Conservation (phyloP, 352 stramenopile genomes). For the Pythium myriotylum region DNA sequence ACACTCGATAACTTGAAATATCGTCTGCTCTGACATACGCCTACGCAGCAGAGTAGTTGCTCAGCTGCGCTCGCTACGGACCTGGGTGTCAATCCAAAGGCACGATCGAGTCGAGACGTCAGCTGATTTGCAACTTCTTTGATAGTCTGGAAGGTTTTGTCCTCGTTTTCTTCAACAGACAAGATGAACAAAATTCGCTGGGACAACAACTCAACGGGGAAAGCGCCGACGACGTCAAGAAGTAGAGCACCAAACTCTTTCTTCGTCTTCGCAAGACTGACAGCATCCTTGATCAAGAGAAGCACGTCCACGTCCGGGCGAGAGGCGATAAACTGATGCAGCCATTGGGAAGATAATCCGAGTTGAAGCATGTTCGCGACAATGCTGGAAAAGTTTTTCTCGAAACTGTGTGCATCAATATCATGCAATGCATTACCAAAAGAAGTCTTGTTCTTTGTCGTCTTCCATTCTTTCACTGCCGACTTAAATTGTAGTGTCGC, state of each 20-base stretch:
- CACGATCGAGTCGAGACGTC: background rate
- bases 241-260: constrained; percentile 23
- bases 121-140: constrained; percentile 8
- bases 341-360: constrained; percentile 30
- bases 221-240: constrained; percentile 8
- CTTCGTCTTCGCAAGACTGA: constrained; percentile 20
- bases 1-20: background rate
- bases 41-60: constrained; percentile 10
- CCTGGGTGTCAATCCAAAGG: background rate
- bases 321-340: constrained; percentile 58
- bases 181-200: constrained; percentile 21
- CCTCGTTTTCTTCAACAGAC: background rate
- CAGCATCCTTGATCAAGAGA: constrained; percentile 18
- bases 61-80: constrained; percentile 4
- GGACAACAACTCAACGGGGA: constrained; percentile 19
- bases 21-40: background rate
- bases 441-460: background rate
- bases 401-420: constrained; percentile 10
- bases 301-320: constrained; percentile 50
- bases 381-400: constrained; percentile 16
- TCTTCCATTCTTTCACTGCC: constrained; percentile 1
- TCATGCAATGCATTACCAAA: constrained; percentile 16
- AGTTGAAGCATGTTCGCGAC: constrained; percentile 17
- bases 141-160: background rate
- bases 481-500: background rate